A percentile compares a stretch with the other conserved stretches of the same genome.
phyloP scores from a whole-genome alignment of 2,329 filamentous ascomycete genomes.

The Cadophora luteo-olivacea region DNA sequence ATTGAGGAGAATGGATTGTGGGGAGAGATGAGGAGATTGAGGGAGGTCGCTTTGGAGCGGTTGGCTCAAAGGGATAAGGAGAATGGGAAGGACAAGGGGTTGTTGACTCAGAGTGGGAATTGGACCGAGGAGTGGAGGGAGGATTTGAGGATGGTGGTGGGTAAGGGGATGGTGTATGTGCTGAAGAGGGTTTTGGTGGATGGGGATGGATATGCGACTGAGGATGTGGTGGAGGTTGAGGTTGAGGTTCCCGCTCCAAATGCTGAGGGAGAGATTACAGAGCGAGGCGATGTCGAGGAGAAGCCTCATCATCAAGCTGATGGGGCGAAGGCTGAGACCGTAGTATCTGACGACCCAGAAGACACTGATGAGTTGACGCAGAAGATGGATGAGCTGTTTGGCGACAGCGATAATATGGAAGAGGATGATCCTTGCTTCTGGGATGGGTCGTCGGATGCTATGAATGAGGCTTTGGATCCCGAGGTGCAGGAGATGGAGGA shows the following conservation, averaged over 20 bases:
- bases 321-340: background rate
- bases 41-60: background rate
- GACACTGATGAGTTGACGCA: background rate
- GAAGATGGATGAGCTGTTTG: background rate
- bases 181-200: background rate
- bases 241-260: background rate
- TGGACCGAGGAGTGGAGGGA: background rate
- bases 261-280: background rate
- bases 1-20: background rate
- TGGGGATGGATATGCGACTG: background rate
- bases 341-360: background rate
- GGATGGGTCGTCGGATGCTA: background rate
- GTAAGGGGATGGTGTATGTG: background rate
- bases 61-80: background rate
- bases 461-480: background rate
- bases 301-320: background rate
- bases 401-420: no score
- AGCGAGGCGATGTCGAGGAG: background rate
- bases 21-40: background rate
- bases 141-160: background rate
- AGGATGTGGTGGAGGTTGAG: background rate
- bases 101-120: background rate
- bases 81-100: background rate
- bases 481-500: background rate
- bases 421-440: background rate